Evolutionary conservation across 352 stramenopile species (phyloP).

Genomic region (Pseudoperonospora humuli): DNA sequence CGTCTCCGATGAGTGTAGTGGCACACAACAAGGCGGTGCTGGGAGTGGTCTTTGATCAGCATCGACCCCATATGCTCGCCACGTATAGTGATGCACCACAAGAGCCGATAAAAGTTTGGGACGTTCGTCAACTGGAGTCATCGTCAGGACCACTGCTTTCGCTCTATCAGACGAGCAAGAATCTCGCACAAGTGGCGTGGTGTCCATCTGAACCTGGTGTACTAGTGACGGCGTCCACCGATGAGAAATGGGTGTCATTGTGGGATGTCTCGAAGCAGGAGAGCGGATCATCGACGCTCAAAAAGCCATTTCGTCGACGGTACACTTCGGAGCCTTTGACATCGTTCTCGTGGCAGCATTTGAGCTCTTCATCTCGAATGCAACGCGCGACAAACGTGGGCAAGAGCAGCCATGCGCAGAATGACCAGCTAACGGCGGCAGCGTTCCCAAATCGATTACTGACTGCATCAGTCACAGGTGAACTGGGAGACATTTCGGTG

Average conservation of each 20-base stretch:
- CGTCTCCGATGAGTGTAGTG: constrained; percentile 69
- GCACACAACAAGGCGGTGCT: constrained; percentile 81
- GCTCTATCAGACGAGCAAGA: constrained; percentile 66
- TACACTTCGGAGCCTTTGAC: constrained; percentile 71
- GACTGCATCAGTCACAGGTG: constrained; percentile 56
- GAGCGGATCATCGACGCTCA: constrained; percentile 34
- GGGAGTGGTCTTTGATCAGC: constrained; percentile 72
- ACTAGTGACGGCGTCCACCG: constrained; percentile 60
- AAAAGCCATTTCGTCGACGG: constrained; percentile 66
- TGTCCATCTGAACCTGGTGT: constrained; percentile 77
- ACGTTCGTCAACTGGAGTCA: constrained; percentile 75
- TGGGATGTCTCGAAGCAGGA: constrained; percentile 75
- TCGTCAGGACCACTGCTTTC: constrained; percentile 56
- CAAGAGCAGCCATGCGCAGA: constrained; percentile 20
- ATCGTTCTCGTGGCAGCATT: constrained; percentile 79
- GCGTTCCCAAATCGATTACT: constrained; percentile 80
- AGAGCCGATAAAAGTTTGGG: constrained; percentile 81
- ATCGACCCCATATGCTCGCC: constrained; percentile 73
- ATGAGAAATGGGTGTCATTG: constrained; percentile 79
- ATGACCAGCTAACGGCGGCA: constrained; percentile 34
- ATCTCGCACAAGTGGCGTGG: constrained; percentile 71
- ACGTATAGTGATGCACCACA: constrained; percentile 80
- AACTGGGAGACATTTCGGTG: constrained; percentile 82
- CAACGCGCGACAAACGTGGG: constrained; percentile 14
- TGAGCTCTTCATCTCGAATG: constrained; percentile 19